phyloP scores from a whole-genome alignment of 257 asterid species.

The Eustoma russellianum region DNA sequence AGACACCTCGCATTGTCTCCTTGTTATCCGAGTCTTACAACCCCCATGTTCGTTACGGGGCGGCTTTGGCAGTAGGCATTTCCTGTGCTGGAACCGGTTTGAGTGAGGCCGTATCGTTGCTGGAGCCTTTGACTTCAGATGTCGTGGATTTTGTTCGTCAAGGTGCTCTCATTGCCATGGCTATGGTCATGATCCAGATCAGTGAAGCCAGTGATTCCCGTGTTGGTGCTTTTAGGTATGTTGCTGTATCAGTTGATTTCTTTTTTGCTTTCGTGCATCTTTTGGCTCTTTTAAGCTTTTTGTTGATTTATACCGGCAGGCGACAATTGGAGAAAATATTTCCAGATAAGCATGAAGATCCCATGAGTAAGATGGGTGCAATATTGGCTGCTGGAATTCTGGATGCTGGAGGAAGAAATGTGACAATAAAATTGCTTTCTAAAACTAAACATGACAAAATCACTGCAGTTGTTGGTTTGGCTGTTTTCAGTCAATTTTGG shows the following conservation, averaged over 20 bases:
- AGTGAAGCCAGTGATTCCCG: constrained; percentile 97
- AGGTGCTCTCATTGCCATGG: constrained; percentile 99
- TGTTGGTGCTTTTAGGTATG: constrained; percentile 89
- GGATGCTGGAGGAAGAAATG: constrained; percentile 98
- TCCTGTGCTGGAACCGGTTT: constrained; percentile 98
- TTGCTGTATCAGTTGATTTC: not conserved
- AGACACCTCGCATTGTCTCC: constrained; percentile 93
- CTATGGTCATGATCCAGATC: constrained; percentile 95
- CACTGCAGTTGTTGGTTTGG: constrained; percentile 90
- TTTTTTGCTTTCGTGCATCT: not conserved
- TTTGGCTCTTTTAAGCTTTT: not conserved
- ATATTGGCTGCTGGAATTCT: constrained; percentile 93
- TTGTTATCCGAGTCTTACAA: constrained; percentile 89
- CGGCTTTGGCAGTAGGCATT: constrained; percentile 96
- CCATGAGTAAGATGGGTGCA: constrained; percentile 99
- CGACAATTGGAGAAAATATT: constrained; percentile 86
- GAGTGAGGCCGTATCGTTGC: constrained; percentile 90
- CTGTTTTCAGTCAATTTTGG: constrained; percentile 98
- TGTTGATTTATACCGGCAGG: constrained; percentile 27
- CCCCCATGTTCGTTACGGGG: constrained; percentile 99
- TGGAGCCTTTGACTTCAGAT: constrained; percentile 93
- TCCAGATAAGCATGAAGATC: constrained; percentile 91
- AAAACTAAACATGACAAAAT: constrained; percentile 81
- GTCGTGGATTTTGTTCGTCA: constrained; percentile 98
- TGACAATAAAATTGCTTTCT: constrained; percentile 72